Evolutionary conservation across 495 filamentous ascomycete genomes (phyloP), one percentile per base, ranked within the genome.

Genomic region (Trichoderma asperelloides): DNA sequence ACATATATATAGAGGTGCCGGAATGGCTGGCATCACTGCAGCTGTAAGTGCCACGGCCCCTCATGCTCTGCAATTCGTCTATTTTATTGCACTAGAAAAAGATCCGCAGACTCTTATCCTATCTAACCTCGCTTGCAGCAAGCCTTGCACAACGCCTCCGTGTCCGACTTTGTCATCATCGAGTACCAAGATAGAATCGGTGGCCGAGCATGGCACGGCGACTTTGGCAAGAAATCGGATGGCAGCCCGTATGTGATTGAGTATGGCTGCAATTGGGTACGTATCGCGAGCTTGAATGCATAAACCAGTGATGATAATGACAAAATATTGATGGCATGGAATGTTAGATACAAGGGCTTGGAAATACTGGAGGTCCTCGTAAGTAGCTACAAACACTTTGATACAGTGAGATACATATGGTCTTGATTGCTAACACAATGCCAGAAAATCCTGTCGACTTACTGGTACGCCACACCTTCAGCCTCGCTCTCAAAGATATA

Each of bases 231-330:
- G 21, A 74, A 78, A 30, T 67, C 75, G 5, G 74, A 78, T 62
- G 84, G 85, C 0, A 79, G 82, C 0, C 83, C 85, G 4, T 89
- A 87, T 74, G 79, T 75, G 1, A 76, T 91, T n/a, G 88, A 91
- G 72, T 75, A 87, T 18, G 88, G 88, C 12, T 88, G 87, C 11
- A 91, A 90, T 68, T 91, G 88, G 88, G 85, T 92, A 45, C 18
- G 41, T 45, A 15, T 45, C 41, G 1, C 41, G 5, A 37, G 33
- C 9, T 37, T 12, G 13, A 45, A 18, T 45, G 4, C 41, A 45
- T 45, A 5, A 5, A 16, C 11, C 16, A 15, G 2, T 1, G 12
- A 11, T 45, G 18, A 12, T 45, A 12, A 45, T 37, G 41, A 45
- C 3, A 45, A 45, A 45, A 12, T 45, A 45, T 5, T 45, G 41